phyloP scores from a whole-genome alignment of 495 filamentous ascomycete genomes.

The Pyronema omphalodes region DNA sequence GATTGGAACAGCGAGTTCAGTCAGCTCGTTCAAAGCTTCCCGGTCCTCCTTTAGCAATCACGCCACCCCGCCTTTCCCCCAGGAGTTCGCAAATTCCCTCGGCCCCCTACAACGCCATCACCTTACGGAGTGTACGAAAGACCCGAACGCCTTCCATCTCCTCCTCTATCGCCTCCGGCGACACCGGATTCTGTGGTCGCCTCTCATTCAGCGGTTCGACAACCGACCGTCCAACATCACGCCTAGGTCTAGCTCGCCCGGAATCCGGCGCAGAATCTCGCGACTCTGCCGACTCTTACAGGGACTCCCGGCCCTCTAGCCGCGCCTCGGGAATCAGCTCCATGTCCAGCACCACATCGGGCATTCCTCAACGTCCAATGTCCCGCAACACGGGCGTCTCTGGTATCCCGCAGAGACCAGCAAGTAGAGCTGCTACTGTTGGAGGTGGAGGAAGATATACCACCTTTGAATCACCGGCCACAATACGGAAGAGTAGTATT shows the following conservation, averaged over 20 bases:
- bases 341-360: no score
- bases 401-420: neutral
- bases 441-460: no score
- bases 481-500: conserved; percentile 2
- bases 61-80: conserved; percentile 67
- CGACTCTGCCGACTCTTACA: no score
- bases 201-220: conserved; percentile 12
- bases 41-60: conserved; percentile 40
- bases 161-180: conserved; percentile 20
- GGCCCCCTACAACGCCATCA: conserved; percentile 8
- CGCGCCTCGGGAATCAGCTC: no score
- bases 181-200: neutral
- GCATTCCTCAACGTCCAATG: no score
- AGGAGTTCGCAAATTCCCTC: conserved; percentile 22
- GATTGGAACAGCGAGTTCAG: conserved; percentile 80
- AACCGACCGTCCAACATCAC: conserved; percentile 8
- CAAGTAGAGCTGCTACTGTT: conserved; percentile 4
- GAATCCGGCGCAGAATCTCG: no score
- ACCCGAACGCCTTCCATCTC: conserved; percentile 16
- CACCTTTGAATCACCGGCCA: neutral
- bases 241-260: neutral
- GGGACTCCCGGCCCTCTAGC: no score
- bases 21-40: conserved; percentile 86
- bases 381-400: no score
- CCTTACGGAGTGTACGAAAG: conserved; percentile 18